phyloP scores from a whole-genome alignment of 2,329 filamentous ascomycete genomes.

The Trichoderma aggressivum region DNA sequence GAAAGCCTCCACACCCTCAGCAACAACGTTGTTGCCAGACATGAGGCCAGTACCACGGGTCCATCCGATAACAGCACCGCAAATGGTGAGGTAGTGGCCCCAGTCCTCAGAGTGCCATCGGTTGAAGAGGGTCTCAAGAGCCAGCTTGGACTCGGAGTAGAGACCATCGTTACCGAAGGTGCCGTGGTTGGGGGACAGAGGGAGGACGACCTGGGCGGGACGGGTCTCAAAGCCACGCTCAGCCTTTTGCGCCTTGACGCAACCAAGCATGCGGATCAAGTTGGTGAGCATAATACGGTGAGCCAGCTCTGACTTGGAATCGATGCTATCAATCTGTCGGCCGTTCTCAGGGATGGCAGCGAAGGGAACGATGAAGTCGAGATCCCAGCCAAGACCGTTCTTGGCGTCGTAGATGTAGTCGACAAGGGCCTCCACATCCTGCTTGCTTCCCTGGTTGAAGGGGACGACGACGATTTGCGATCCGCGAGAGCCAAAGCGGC shows the following conservation, averaged over 20 bases:
- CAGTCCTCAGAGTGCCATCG: slow-evolving; percentile 97
- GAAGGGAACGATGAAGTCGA: slow-evolving; percentile 94
- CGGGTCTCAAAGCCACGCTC: slow-evolving; percentile 88
- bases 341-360: slow-evolving; percentile 97
- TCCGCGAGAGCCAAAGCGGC: slow-evolving; percentile 85
- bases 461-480: slow-evolving; percentile 97
- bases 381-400: slow-evolving; percentile 95
- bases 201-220: slow-evolving; percentile 92
- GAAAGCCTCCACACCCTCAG: slow-evolving; percentile 92
- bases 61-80: slow-evolving; percentile 97
- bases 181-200: slow-evolving; percentile 95
- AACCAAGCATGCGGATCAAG: slow-evolving; percentile 83
- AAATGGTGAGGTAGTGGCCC: slow-evolving; percentile 96
- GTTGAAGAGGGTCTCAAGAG: slow-evolving; percentile 95
- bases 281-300: slow-evolving; percentile 99
- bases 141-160: slow-evolving; percentile 97
- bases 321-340: slow-evolving; percentile 92
- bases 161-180: slow-evolving; percentile 97
- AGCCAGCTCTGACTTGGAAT: slow-evolving; percentile 95
- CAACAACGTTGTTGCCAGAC: slow-evolving; percentile 96
- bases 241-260: slow-evolving; percentile 86
- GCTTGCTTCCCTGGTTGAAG: slow-evolving; percentile 98
- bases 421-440: slow-evolving; percentile 90
- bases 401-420: slow-evolving; percentile 97
- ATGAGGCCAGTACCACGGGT: slow-evolving; percentile 97